Percentiles rank a stretch among this genome's conserved stretches.
Evolutionary conservation across 192 early-diverging fungal species (phyloP).

Genomic region (Phlyctochytrium planicorne): DNA sequence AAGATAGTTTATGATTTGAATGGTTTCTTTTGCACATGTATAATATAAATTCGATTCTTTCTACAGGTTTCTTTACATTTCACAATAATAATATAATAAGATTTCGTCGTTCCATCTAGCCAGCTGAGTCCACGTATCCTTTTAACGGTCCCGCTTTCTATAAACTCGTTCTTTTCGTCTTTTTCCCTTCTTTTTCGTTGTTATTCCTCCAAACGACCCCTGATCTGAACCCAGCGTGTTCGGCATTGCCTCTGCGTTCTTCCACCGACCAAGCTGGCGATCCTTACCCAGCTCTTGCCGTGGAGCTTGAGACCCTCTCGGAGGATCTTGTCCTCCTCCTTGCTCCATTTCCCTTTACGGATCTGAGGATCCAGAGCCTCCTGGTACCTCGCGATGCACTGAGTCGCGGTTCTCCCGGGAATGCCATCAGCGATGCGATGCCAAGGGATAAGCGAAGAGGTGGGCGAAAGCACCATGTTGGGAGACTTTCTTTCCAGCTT

Average conservation of each 20-base stretch:
- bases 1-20: no score
- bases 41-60: no score
- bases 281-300: constrained; percentile 80
- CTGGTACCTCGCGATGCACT: constrained; percentile 88
- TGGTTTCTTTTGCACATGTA: no score
- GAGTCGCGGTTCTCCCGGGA: constrained; percentile 77
- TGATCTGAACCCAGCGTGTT: constrained; percentile 69
- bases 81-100: no score
- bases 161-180: no score
- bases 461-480: neutral
- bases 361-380: constrained; percentile 77
- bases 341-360: constrained; percentile 43
- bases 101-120: no score
- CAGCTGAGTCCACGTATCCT: no score
- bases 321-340: constrained; percentile 63
- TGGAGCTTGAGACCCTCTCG: constrained; percentile 63
- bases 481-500: neutral
- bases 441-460: constrained; percentile 63
- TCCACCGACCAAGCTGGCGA: constrained; percentile 78
- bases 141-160: no score
- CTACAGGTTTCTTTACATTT: no score
- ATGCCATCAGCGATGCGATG: constrained; percentile 76
- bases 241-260: constrained; percentile 90
- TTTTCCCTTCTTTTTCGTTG: no score
- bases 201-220: constrained; percentile 19